phyloP scores from a whole-genome alignment of 352 stramenopile genomes.

The Phytophthora fragariaefolia region DNA sequence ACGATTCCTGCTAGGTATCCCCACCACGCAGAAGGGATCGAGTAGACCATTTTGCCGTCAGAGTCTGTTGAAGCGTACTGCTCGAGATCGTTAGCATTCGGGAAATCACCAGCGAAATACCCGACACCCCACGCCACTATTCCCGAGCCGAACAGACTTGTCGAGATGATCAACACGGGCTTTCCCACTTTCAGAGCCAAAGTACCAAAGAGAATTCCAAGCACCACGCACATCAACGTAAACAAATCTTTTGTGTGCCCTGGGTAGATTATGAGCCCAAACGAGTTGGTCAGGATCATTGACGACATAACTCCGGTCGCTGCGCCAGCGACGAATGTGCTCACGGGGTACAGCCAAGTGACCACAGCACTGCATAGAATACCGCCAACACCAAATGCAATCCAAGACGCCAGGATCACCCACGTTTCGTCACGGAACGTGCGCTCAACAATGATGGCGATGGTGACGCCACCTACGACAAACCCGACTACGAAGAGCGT shows the following conservation, averaged over 20 bases:
- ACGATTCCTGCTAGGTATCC: conserved; percentile 55
- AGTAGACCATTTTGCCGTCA: conserved; percentile 46
- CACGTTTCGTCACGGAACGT: conserved; percentile 42
- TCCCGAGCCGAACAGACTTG: conserved; percentile 54
- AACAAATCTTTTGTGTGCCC: conserved; percentile 47
- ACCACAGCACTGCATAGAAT: conserved; percentile 57
- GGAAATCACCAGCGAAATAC: conserved; percentile 70
- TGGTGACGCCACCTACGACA: conserved; percentile 56
- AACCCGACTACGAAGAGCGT: conserved; percentile 73
- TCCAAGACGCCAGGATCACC: conserved; percentile 54
- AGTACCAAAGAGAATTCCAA: conserved; percentile 51
- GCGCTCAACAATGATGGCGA: conserved; percentile 51
- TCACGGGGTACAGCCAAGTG: conserved; percentile 51
- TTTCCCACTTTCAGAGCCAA: conserved; percentile 56
- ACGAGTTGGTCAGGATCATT: conserved; percentile 52
- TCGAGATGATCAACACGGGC: conserved; percentile 61
- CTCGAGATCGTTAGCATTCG: conserved; percentile 44
- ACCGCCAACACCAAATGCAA: conserved; percentile 61
- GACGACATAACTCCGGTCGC: conserved; percentile 51
- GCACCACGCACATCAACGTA: conserved; percentile 50
- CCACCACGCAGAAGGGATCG: conserved; percentile 62
- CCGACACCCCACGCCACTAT: conserved; percentile 57
- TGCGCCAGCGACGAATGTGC: conserved; percentile 63
- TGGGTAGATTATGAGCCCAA: conserved; percentile 62
- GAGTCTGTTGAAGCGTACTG: conserved; percentile 46